phyloP scores from a whole-genome alignment of 2,329 filamentous ascomycete genomes.

The Catunica adiposa region DNA sequence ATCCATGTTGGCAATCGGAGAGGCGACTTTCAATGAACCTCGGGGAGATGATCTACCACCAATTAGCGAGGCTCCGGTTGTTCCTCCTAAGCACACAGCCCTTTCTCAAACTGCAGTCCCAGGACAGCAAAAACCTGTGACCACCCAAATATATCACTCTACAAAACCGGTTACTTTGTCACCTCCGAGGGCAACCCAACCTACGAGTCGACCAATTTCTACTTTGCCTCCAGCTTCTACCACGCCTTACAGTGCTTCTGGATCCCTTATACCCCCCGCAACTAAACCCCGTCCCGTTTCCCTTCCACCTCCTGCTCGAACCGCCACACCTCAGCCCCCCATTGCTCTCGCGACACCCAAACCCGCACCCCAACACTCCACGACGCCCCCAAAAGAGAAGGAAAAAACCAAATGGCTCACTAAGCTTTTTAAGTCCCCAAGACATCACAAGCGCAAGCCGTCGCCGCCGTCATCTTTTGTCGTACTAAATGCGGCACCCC shows the following conservation, averaged over 20 bases:
- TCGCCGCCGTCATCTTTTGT: neutral
- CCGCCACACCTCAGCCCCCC: neutral
- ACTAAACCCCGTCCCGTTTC: slow-evolving; percentile 5
- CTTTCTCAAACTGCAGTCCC: no score
- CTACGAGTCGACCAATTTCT: neutral
- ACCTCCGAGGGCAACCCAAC: neutral
- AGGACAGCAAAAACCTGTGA: no score
- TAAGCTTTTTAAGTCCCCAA: slow-evolving; percentile 1
- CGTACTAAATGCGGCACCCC: neutral
- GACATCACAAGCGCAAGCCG: neutral
- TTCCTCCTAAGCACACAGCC: no score
- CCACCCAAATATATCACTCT: no score
- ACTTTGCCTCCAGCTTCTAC: neutral
- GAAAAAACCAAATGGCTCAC: slow-evolving; percentile 9
- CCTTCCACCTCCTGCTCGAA: neutral
- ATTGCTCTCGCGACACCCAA: no score
- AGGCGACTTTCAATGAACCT: no score
- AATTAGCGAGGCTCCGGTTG: no score
- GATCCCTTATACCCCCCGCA: neutral
- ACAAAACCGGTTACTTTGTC: neutral
- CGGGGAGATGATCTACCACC: no score
- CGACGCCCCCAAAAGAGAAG: neutral
- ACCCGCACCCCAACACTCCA: neutral
- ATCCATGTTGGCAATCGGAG: no score
- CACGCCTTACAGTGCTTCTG: neutral